Conservation (phyloP, 768 basidiomycete species). For the Tulasnella sp. region DNA sequence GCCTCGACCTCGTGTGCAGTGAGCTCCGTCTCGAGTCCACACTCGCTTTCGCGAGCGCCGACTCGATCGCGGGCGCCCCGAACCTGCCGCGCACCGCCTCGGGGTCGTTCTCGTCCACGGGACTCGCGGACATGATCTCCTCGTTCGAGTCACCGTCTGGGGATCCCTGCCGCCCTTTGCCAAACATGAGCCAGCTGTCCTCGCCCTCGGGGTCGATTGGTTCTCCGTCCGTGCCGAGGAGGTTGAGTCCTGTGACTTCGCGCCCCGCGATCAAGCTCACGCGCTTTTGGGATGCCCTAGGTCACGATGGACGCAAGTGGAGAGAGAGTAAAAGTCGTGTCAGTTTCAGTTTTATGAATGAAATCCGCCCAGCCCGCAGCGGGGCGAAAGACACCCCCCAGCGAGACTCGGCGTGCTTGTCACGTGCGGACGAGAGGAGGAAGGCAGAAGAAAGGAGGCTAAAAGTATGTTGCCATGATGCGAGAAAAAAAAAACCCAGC, state of each 20-base stretch:
- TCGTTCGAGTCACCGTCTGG: not conserved
- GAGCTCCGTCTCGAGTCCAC: no score
- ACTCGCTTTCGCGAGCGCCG: no score
- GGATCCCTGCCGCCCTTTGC: not conserved
- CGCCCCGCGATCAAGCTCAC: constrained; percentile 36
- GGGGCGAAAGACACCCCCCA: not conserved
- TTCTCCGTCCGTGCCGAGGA: constrained; percentile 31
- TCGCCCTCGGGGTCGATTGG: constrained; percentile 16
- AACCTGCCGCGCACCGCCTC: no score
- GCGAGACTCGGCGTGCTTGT: not conserved
- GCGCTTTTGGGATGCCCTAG: constrained; percentile 34
- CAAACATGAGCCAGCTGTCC: constrained; percentile 30
- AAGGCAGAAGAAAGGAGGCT: constrained; percentile 17
- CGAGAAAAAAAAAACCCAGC: not conserved
- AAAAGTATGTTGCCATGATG: not conserved
- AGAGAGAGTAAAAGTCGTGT: not conserved
- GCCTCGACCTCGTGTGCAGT: not conserved
- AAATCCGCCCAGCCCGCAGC: not conserved
- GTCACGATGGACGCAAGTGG: not conserved
- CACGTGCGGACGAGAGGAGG: not conserved
- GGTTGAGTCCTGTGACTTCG: constrained; percentile 30
- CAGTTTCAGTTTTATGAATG: not conserved
- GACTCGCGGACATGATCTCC: not conserved
- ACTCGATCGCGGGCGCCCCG: no score
- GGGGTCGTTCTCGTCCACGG: not conserved